phyloP scores from a whole-genome alignment of 768 basidiomycete genomes.

The Megacollybia marginata region DNA sequence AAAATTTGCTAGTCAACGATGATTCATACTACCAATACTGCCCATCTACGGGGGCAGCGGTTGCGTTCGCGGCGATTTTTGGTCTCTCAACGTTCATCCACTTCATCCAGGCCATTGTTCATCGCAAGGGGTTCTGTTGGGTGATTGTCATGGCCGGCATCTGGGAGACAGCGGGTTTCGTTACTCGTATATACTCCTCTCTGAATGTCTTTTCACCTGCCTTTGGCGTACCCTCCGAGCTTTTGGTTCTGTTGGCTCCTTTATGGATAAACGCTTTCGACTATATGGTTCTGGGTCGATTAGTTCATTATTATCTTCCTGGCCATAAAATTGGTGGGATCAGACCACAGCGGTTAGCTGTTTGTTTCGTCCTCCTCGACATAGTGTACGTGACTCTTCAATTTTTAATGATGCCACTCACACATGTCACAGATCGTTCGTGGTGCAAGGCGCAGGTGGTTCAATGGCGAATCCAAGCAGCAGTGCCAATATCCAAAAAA shows the following conservation, averaged over 20 bases:
- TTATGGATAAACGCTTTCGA: conserved; percentile 19
- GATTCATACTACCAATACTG: conserved; percentile 10
- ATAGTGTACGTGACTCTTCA: conserved; percentile 6
- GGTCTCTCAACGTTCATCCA: conserved; percentile 10
- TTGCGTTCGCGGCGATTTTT: conserved; percentile 13
- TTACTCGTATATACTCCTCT: conserved; percentile 7
- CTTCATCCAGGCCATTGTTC: conserved; percentile 11
- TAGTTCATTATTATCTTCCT: conserved; percentile 15
- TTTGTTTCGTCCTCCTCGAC: conserved; percentile 13
- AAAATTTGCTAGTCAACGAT: neutral
- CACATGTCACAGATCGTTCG: conserved; percentile 7
- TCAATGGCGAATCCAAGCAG: conserved; percentile 3
- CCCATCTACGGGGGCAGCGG: conserved; percentile 14
- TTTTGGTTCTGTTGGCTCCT: conserved; percentile 16
- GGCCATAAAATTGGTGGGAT: conserved; percentile 12
- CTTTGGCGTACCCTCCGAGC: conserved; percentile 7
- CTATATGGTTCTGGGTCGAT: conserved; percentile 15
- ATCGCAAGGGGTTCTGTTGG: conserved; percentile 17
- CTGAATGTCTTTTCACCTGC: conserved; percentile 4
- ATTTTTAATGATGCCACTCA: neutral
- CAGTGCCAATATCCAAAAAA: neutral
- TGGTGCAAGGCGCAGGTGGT: conserved; percentile 13
- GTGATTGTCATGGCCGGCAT: conserved; percentile 14
- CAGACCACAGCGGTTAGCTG: conserved; percentile 7
- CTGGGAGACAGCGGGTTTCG: conserved; percentile 15